A percentile compares a stretch with the other conserved stretches of the same genome.
phyloP scores from a whole-genome alignment of 2,329 filamentous ascomycete species.

The Graphilbum ipis-grandicollis region DNA sequence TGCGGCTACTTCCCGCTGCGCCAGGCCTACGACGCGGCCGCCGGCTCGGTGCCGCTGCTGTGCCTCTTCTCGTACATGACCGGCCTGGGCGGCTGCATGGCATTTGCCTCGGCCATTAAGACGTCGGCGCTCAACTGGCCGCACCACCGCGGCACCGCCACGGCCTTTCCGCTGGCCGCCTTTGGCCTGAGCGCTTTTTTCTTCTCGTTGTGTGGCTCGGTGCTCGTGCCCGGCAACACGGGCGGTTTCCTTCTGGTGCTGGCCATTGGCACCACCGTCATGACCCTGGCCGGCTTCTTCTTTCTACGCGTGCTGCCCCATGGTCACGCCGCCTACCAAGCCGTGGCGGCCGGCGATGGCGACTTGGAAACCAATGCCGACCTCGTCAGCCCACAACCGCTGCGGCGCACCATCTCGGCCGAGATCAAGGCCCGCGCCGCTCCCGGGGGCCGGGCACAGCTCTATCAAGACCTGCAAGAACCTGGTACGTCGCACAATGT shows the following conservation, averaged over 20 bases:
- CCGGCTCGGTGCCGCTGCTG: constrained; percentile 40
- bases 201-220: constrained; percentile 64
- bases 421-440: constrained; percentile 17
- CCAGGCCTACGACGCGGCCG: constrained; percentile 54
- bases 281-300: constrained; percentile 65
- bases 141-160: constrained; percentile 77
- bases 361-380: constrained; percentile 10
- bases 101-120: constrained; percentile 82
- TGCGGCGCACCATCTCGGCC: constrained; percentile 23
- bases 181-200: constrained; percentile 95
- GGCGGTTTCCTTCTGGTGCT: constrained; percentile 67
- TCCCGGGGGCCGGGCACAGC: constrained; percentile 19
- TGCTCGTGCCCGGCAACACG: constrained; percentile 71
- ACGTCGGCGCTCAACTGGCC: constrained; percentile 81
- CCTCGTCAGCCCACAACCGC: constrained; percentile 19
- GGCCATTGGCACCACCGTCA: constrained; percentile 57
- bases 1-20: constrained; percentile 78
- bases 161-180: constrained; percentile 78
- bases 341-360: constrained; percentile 24
- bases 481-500: constrained; percentile 42
- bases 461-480: constrained; percentile 28
- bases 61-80: constrained; percentile 77
- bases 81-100: constrained; percentile 75
- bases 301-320: constrained; percentile 62
- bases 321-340: constrained; percentile 27